Conservation (phyloP, 1,284 basidiomycete species). For the Ceratobasidium sp. region DNA sequence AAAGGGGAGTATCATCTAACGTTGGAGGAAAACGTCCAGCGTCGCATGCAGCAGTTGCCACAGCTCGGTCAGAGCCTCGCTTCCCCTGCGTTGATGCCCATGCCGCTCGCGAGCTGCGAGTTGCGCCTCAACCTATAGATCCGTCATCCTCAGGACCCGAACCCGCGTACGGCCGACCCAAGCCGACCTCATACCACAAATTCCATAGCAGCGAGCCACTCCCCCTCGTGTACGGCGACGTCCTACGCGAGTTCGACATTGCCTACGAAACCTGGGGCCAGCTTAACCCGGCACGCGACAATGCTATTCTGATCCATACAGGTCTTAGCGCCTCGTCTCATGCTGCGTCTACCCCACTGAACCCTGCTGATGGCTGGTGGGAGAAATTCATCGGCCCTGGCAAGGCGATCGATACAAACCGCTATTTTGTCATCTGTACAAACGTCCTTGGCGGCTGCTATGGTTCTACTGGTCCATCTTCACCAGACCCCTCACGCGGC, state of each 20-base stretch:
- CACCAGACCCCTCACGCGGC: constrained; percentile 70
- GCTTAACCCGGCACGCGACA: constrained; percentile 81
- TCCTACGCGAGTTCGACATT: constrained; percentile 83
- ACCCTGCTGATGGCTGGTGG: constrained; percentile 95
- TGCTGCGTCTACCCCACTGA: constrained; percentile 85
- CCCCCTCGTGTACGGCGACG: constrained; percentile 77
- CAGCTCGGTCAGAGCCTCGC: constrained; percentile 55
- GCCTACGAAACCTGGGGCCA: constrained; percentile 99
- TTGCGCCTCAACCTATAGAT: constrained; percentile 49
- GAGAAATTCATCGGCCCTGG: constrained; percentile 98
- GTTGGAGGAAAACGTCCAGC: constrained; percentile 33
- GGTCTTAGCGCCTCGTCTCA: constrained; percentile 96
- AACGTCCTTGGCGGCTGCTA: constrained; percentile 99
- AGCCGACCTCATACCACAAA: constrained; percentile 73
- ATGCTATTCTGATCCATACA: constrained; percentile 97
- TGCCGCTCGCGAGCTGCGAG: constrained; percentile 70
- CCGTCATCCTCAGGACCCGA: constrained; percentile 69
- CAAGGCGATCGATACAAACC: constrained; percentile 91
- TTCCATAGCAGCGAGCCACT: constrained; percentile 76
- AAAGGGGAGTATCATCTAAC: constrained; percentile 26
- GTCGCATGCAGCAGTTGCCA: constrained; percentile 26
- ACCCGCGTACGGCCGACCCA: constrained; percentile 80
- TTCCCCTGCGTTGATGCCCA: constrained; percentile 86
- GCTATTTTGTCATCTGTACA: constrained; percentile 90
- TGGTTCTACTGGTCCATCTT: constrained; percentile 94